Percentiles rank a stretch among this genome's conserved stretches.
Conservation (phyloP, 176 grass and related monocot genomes). For the Musa itinerans region DNA sequence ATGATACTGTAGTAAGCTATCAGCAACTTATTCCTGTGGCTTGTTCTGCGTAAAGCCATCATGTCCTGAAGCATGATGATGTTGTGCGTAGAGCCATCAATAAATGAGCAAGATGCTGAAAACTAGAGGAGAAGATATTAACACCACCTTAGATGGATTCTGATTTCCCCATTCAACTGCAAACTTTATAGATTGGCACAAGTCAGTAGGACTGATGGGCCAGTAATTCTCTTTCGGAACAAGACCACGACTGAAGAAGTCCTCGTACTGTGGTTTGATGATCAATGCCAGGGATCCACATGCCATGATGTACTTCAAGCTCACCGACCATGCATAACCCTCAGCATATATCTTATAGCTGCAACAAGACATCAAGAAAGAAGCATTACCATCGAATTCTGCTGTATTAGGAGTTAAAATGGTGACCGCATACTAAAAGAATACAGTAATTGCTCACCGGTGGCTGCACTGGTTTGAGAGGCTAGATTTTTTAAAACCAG, state of each 20-base stretch:
- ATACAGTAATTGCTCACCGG: constrained; percentile 24
- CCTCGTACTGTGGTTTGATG: constrained; percentile 64
- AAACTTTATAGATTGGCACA: constrained; percentile 56
- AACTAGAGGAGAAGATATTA: too few species aligned
- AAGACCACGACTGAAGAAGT: constrained; percentile 74
- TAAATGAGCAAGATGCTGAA: too few species aligned
- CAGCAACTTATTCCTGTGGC: too few species aligned
- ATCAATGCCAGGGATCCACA: constrained; percentile 68
- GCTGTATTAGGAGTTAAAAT: background rate
- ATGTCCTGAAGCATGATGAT: too few species aligned
- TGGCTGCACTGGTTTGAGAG: constrained; percentile 71
- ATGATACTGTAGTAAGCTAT: too few species aligned
- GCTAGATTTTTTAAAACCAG: constrained; percentile 51
- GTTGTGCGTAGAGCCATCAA: too few species aligned
- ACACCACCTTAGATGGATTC: constrained; percentile 31
- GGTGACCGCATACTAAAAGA: background rate
- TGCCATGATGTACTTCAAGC: constrained; percentile 78
- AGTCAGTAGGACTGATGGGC: constrained; percentile 25
- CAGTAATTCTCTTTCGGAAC: constrained; percentile 47
- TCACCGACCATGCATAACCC: constrained; percentile 90
- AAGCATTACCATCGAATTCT: background rate
- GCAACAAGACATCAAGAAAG: background rate
- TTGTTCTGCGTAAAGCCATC: too few species aligned
- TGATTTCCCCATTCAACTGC: constrained; percentile 70
- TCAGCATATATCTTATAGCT: constrained; percentile 90